Conservation (phyloP, 768 basidiomycete species). For the Cystofilobasidium ferigula region DNA sequence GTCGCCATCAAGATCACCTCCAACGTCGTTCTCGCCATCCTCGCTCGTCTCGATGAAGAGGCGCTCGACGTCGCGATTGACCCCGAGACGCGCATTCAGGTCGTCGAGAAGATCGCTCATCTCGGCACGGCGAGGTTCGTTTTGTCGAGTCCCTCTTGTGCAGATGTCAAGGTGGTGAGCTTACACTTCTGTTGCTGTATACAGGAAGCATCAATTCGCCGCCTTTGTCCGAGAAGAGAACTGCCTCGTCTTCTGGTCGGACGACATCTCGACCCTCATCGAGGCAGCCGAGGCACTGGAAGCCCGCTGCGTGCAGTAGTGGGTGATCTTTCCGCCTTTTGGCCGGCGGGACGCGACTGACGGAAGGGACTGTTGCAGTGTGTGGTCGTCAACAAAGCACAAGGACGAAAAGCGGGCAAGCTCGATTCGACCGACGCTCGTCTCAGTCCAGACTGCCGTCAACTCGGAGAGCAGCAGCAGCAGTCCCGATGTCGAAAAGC, state of each 20-base stretch:
- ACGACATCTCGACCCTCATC: slow-evolving; percentile 64
- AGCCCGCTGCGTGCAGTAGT: slow-evolving; percentile 63
- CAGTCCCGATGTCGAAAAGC: not conserved
- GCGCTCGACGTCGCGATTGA: slow-evolving; percentile 44
- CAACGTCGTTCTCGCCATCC: slow-evolving; percentile 34
- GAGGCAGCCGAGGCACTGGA: slow-evolving; percentile 46
- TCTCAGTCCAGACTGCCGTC: not conserved
- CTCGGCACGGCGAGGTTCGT: slow-evolving; percentile 56
- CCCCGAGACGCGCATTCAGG: slow-evolving; percentile 68
- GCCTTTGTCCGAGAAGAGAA: slow-evolving; percentile 79
- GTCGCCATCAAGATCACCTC: slow-evolving; percentile 60
- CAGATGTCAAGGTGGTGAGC: too few relatives aligned
- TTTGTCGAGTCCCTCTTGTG: too few relatives aligned
- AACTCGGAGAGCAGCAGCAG: not conserved
- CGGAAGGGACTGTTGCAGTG: not conserved
- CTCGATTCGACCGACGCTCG: not conserved
- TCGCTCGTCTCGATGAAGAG: slow-evolving; percentile 31
- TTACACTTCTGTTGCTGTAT: too few relatives aligned
- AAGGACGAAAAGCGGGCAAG: not conserved
- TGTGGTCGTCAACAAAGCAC: not conserved
- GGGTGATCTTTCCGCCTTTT: slow-evolving; percentile 47
- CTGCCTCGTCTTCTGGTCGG: slow-evolving; percentile 73
- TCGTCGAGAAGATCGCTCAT: slow-evolving; percentile 63
- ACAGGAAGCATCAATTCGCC: slow-evolving; percentile 67
- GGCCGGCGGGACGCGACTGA: too few relatives aligned